Percentiles rank a stretch among this genome's conserved stretches.
These are phyloP conservation scores for Thraustotheca clavata DNA, from an alignment of 352 stramenopile species.

Conservation along the genomic window DNA sequence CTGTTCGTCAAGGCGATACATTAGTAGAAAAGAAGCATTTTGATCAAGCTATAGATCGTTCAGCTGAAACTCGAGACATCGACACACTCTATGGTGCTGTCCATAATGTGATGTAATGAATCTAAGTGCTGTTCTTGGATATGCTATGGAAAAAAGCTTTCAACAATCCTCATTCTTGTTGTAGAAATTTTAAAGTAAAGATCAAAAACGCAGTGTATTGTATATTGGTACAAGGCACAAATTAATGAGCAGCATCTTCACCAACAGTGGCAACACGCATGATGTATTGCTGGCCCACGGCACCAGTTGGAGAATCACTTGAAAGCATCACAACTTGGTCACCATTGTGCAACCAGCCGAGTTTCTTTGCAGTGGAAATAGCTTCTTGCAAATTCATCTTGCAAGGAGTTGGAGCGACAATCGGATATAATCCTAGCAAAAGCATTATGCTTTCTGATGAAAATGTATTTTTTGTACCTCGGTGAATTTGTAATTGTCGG, in stretches of 20 bases:
- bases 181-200: no score
- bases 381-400: slow-evolving; percentile 67
- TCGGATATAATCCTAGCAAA: slow-evolving; percentile 56
- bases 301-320: slow-evolving; percentile 65
- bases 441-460: slow-evolving; percentile 24
- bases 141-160: no score
- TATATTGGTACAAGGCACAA: not conserved
- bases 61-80: slow-evolving; percentile 45
- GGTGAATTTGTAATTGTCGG: slow-evolving; percentile 87
- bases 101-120: not conserved
- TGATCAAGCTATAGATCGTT: slow-evolving; percentile 60
- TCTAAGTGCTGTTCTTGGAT: no score
- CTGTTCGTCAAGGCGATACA: slow-evolving; percentile 55
- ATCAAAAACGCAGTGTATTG: no score
- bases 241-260: slow-evolving; percentile 29
- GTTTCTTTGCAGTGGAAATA: slow-evolving; percentile 84
- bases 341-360: slow-evolving; percentile 82
- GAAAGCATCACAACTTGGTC: slow-evolving; percentile 87
- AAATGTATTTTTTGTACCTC: slow-evolving; percentile 36
- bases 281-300: slow-evolving; percentile 75
- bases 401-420: slow-evolving; percentile 40
- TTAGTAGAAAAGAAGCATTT: slow-evolving; percentile 60
- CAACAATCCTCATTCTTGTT: no score
- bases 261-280: slow-evolving; percentile 73
- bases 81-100: slow-evolving; percentile 1